Percentiles rank a stretch among this genome's conserved stretches.
Evolutionary conservation across 2,329 filamentous ascomycete species (phyloP).

Genomic region (Sodiomyces alkalinus): DNA sequence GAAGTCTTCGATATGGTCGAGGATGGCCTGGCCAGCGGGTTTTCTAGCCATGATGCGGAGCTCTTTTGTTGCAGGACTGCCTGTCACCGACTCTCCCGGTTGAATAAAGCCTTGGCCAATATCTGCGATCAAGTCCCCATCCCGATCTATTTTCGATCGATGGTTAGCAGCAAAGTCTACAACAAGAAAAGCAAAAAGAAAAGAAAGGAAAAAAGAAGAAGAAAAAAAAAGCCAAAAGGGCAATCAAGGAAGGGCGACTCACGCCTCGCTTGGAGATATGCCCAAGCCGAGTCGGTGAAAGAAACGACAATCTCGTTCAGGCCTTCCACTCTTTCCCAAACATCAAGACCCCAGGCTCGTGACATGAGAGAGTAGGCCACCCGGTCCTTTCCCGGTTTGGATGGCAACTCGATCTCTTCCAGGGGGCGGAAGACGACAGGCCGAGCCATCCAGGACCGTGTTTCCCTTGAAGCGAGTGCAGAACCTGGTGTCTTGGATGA

Average conservation of each 20-base stretch:
- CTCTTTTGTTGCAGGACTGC: neutral
- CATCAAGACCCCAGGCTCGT: constrained; percentile 33
- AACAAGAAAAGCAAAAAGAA: no score
- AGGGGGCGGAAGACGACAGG: constrained; percentile 10
- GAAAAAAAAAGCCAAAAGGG: neutral
- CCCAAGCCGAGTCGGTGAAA: constrained; percentile 12
- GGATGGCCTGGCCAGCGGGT: constrained; percentile 16
- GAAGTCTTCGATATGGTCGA: constrained; percentile 16
- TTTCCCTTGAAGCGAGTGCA: neutral
- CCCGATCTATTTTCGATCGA: neutral
- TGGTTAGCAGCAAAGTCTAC: no score
- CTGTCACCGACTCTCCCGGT: constrained; percentile 1
- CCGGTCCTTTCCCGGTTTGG: constrained; percentile 20
- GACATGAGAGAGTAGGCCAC: constrained; percentile 28
- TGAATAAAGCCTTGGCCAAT: neutral
- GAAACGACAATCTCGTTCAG: constrained; percentile 24
- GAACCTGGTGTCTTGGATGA: no score
- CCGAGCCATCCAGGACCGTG: neutral
- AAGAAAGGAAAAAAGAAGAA: no score
- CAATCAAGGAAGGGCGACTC: neutral
- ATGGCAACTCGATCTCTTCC: neutral
- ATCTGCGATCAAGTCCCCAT: neutral
- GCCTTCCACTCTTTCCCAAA: constrained; percentile 26
- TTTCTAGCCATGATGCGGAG: constrained; percentile 21
- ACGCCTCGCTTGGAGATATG: neutral